Evolutionary conservation across 306 rosid species (phyloP), one percentile per base, ranked within the genome.

Genomic region (Lathyrus oleraceus): DNA sequence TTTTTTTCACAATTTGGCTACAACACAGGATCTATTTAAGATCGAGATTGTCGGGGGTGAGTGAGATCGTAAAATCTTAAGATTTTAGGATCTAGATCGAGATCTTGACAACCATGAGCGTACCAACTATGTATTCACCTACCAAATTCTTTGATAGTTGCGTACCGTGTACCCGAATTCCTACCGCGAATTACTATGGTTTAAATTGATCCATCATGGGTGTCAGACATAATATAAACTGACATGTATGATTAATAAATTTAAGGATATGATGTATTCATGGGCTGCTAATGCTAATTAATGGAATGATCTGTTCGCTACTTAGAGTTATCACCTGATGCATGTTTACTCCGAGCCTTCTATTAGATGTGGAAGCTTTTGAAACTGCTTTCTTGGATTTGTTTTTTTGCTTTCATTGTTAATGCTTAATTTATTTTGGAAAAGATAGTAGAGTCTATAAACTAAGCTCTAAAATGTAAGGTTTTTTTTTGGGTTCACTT

Each of bases 281-380:
- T 59, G 35, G 30, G 10, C 56, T 23, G 68, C 15, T 42, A 21
- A 60, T 23, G 68, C 12, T 42, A 21, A 60, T 65, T 63, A 39
- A 42, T 65, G 61, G 47, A 48, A 65, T 71, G 32, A 8, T 40
- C 57, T 59, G 30, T 52, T 60, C 47, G 52, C 25, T 61, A 14
- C 40, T 71, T 21, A 58, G 69, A 54, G 58, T 60, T 70, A 60
- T 65, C 71, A 9, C 23, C 5, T 45, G 56, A 40, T 15, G 54
- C 17, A 30, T 36, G 65, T 54, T 21, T 40, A 17, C 52, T 58
- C 23, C 49, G 43, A 56, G 60, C 17, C 38, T 67, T 6, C 2
- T 36, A 11, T 30, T 56, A 51, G 65, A 67, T 35, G 2, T 6
- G 35, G 64, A 53, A 65, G 28, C 30, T 47, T 44, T 59, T 58